Evolutionary conservation across 2,329 filamentous ascomycete species (phyloP), one percentile per base, ranked within the genome.

Genomic region (Diaporthe sp.): DNA sequence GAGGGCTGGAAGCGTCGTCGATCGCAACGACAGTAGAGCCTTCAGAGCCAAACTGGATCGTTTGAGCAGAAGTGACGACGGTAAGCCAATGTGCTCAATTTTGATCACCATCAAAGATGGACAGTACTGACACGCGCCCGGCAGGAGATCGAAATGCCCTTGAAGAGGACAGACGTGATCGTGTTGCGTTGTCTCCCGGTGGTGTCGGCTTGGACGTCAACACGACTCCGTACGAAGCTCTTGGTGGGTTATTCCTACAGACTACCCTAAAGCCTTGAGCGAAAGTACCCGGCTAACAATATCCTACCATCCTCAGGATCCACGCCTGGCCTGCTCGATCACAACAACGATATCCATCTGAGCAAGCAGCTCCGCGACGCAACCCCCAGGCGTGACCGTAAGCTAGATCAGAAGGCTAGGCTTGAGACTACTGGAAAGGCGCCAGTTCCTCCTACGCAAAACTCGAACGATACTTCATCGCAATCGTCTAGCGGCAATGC

Each of bases 1-100:
- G n/a, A 73, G 73, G 42, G 70, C 51, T 70, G 70, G 65, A 47
- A 76, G 73, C 19, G 59, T 75, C 22, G 71, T 68, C 42, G 47
- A 69, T 27, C 75, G 65, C 42, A 63, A 73, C 27, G 72, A 73
- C n/a, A 51, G 56, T 9, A 50, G 59, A 37, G 70, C 44, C 19
- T 65, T 72, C 53, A 44, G 47, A 27, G 71, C 66, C 51, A 71
- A 66, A 22, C n/a, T 73, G 63, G 30, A 73, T 44, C 61, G 61
- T 17, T 30, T 75, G 73, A 69, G 70, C 58, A 73, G 58, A 35
- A 65, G 51, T 17, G 75, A 51, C 15, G 44, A 71, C 35, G 73
- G 75, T 69, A n/a, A 50, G 71, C 61, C 22, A 13, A 4, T 19
- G n/a, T 37, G 22, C 42, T 17, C 12, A 32, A 30, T 19, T 13